A percentile compares a stretch with the other conserved stretches of the same genome.
Evolutionary conservation across 2,329 filamentous ascomycete species (phyloP).

Genomic region (Pyrenochaeta sp.): DNA sequence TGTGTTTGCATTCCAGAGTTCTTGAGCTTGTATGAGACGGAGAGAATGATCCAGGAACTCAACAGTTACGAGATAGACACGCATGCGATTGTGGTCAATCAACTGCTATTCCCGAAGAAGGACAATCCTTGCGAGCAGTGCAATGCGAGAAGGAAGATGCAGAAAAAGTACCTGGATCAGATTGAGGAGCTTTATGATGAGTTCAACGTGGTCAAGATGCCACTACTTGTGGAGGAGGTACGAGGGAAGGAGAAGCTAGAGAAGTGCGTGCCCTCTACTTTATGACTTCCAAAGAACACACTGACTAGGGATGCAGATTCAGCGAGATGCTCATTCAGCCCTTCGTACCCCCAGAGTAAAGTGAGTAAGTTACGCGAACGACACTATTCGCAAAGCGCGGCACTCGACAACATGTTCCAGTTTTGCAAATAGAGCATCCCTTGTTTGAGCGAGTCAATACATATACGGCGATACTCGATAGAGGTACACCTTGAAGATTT

Average conservation of each 20-base stretch:
- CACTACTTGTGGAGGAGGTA: conserved; percentile 92
- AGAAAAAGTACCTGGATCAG: conserved; percentile 98
- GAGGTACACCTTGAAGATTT: not conserved
- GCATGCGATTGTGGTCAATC: conserved; percentile 97
- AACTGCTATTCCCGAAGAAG: conserved; percentile 89
- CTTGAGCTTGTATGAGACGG: conserved; percentile 94
- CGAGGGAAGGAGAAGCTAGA: conserved; percentile 93
- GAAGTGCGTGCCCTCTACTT: conserved; percentile 56
- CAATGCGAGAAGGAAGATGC: conserved; percentile 94
- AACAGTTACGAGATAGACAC: conserved; percentile 94
- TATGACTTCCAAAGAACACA: not conserved
- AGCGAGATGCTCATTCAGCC: conserved; percentile 83
- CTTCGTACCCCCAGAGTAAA: conserved; percentile 70
- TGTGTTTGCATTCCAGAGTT: conserved; percentile 99
- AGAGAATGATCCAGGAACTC: conserved; percentile 99
- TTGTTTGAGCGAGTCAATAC: conserved; percentile 7
- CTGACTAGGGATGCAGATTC: conserved; percentile 60
- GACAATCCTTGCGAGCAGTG: conserved; percentile 93
- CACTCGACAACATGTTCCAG: not conserved
- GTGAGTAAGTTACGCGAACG: not conserved
- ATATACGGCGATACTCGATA: not conserved
- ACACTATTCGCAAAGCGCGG: not conserved
- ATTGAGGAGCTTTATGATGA: conserved; percentile 99
- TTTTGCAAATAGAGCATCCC: not conserved
- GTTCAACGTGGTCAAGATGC: conserved; percentile 99